Conservation (phyloP, 768 basidiomycete species). For the Leccinum disarticulatum region DNA sequence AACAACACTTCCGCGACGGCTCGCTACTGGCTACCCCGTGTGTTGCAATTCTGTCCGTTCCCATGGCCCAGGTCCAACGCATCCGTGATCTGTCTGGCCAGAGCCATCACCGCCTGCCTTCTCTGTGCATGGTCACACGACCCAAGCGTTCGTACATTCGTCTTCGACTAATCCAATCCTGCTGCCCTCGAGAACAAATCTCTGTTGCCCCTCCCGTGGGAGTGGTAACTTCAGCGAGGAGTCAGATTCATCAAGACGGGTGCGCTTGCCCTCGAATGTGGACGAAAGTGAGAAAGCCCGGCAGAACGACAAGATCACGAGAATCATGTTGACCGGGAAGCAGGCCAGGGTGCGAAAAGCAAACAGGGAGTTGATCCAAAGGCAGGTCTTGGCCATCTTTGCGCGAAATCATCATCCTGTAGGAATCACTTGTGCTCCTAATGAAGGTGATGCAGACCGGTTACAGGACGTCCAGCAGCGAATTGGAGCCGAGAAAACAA, state of each 20-base stretch:
- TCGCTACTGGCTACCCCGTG: constrained; percentile 31
- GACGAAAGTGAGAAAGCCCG: constrained; percentile 16
- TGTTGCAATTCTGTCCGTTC: constrained; percentile 36
- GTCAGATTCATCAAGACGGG: constrained; percentile 14
- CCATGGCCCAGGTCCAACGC: constrained; percentile 30
- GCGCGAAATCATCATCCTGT: neutral
- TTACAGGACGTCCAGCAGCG: constrained; percentile 20
- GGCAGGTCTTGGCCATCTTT: constrained; percentile 36
- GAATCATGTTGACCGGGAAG: constrained; percentile 15
- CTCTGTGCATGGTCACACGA: constrained; percentile 26
- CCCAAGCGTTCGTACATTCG: constrained; percentile 7
- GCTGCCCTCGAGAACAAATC: constrained; percentile 56
- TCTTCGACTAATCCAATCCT: constrained; percentile 28
- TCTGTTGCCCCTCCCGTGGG: constrained; percentile 50
- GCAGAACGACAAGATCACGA: constrained; percentile 10
- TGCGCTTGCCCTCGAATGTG: constrained; percentile 13
- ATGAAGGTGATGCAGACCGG: constrained; percentile 9
- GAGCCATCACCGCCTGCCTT: constrained; percentile 14
- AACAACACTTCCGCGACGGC: constrained; percentile 15
- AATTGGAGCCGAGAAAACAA: constrained; percentile 39
- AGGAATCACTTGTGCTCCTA: constrained; percentile 1
- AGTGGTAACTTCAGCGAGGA: constrained; percentile 40
- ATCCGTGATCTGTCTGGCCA: constrained; percentile 5
- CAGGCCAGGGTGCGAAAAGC: constrained; percentile 28
- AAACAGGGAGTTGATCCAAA: constrained; percentile 12